phyloP scores from a whole-genome alignment of 441 rosid species.

The Populus hybrid region DNA sequence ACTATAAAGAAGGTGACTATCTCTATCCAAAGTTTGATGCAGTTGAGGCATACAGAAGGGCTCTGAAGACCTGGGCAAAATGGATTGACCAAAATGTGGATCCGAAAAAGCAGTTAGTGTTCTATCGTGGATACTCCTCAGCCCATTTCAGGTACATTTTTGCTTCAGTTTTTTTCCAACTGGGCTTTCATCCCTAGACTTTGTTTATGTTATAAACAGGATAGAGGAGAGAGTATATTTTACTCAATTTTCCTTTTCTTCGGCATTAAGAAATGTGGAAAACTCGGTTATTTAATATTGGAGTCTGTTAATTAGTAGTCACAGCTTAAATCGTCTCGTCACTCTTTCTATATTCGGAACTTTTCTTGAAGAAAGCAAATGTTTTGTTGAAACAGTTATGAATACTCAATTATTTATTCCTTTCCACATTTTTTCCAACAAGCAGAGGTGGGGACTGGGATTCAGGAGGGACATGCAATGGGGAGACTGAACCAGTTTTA shows the following conservation, averaged over 20 bases:
- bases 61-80: conserved; percentile 80
- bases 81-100: conserved; percentile 66
- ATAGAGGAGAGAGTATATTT: background rate
- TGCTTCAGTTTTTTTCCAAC: background rate
- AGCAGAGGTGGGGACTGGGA: conserved; percentile 95
- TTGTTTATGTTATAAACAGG: background rate
- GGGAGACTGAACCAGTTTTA: conserved; percentile 65
- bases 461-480: conserved; percentile 84
- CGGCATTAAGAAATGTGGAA: background rate
- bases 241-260: background rate
- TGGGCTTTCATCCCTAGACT: background rate
- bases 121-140: conserved; percentile 91
- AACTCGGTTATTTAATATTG: background rate
- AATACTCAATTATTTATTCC: background rate
- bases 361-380: background rate
- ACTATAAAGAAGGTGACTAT: no score
- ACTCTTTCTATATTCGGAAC: background rate
- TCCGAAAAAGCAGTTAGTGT: conserved; percentile 57
- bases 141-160: conserved; percentile 77
- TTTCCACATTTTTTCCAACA: background rate
- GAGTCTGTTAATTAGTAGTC: background rate
- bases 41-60: conserved; percentile 75
- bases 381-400: background rate
- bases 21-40: no score
- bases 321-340: background rate